Percentiles rank a stretch among this genome's conserved stretches.
Conservation (phyloP, 2,329 filamentous ascomycete species). For the Aspergillus nomiae region DNA sequence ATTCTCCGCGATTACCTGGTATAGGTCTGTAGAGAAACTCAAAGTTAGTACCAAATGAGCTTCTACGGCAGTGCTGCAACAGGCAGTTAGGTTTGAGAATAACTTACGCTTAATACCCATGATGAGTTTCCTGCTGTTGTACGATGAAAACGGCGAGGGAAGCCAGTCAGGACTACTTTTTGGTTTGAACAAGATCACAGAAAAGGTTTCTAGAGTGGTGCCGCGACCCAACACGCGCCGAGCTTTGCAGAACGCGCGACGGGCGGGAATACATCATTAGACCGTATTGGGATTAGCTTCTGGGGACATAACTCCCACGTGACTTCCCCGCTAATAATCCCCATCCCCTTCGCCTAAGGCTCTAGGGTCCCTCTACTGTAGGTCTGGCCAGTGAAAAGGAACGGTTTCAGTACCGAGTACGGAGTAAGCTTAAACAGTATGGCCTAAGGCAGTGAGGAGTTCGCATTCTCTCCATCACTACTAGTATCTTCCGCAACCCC, state of each 20-base stretch:
- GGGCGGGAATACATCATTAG: constrained; percentile 19
- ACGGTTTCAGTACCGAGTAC: neutral
- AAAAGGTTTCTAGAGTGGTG: neutral
- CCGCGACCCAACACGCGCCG: constrained; percentile 19
- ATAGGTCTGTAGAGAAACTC: constrained; percentile 59
- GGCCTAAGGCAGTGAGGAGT: neutral
- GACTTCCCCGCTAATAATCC: constrained; percentile 14
- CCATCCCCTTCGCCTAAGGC: neutral
- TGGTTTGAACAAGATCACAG: neutral
- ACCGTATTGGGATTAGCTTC: constrained; percentile 19
- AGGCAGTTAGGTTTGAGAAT: constrained; percentile 44
- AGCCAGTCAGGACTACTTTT: neutral
- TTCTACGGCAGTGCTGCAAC: constrained; percentile 28
- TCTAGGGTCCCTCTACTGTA: neutral
- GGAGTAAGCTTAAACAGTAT: neutral
- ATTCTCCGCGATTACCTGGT: constrained; percentile 83
- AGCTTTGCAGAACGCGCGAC: constrained; percentile 18
- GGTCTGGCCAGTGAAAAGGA: neutral
- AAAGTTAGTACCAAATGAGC: constrained; percentile 16
- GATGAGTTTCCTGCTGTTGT: constrained; percentile 11
- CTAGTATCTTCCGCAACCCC: neutral
- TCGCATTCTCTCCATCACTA: neutral
- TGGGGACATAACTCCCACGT: constrained; percentile 14
- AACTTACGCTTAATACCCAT: constrained; percentile 57
- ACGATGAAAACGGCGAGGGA: neutral